Evolutionary conservation across 495 filamentous ascomycete species (phyloP).

Genomic region (Gamarada debralockiae): DNA sequence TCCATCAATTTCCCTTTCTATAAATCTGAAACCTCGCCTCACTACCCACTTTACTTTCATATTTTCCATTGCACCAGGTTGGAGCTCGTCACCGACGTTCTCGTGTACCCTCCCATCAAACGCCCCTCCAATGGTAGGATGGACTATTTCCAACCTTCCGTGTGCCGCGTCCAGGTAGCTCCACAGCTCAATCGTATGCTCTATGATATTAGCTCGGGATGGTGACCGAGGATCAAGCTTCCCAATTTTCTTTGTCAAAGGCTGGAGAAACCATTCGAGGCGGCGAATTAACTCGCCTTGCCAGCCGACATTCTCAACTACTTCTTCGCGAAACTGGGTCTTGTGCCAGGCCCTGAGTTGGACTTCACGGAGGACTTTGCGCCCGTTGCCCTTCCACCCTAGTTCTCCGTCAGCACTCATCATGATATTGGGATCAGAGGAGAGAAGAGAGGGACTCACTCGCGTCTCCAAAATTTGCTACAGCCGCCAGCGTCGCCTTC

Average conservation of each 20-base stretch:
- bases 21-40: background rate
- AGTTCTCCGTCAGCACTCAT: background rate
- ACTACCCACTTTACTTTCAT: constrained; percentile 1
- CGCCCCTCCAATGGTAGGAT: background rate
- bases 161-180: background rate
- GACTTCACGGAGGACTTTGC: constrained; percentile 4
- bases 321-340: background rate
- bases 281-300: background rate
- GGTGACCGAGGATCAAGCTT: background rate
- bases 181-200: constrained; percentile 2
- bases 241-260: background rate
- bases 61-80: background rate
- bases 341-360: constrained; percentile 7
- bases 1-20: background rate
- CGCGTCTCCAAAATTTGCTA: constrained; percentile 1
- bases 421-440: no score
- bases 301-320: background rate
- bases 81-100: background rate
- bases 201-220: background rate
- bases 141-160: background rate
- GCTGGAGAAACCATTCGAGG: background rate
- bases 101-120: background rate
- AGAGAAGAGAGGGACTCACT: no score
- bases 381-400: constrained; percentile 3
- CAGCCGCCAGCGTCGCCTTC: background rate